Base-by-base conservation (phyloP, 176 grass and related monocot species). In the Triticum turgidum region DNA sequence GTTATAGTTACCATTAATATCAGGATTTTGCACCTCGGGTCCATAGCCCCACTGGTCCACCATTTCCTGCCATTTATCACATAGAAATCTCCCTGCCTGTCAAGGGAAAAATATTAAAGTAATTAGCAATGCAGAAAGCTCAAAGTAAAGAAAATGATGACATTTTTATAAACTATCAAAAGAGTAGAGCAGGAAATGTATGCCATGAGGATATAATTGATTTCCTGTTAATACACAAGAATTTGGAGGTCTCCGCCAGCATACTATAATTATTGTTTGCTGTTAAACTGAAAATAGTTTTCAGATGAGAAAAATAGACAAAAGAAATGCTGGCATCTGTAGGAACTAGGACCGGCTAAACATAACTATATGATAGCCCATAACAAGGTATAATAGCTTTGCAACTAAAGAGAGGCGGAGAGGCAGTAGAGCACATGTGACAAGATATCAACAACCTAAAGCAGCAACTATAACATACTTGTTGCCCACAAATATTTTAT, bases 41-140 rank as follows among this genome's bases (percentile, higher is more conserved):
- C 94, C 97, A 96, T 99, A 59, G 97, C 94, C 18, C 97, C 97
- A 88, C 97, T 96, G 17, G 97, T 99, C 97, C 94, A 99, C 94
- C 94, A 96, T 61, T 99, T 96, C 70, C 21, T 94, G 78, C 97
- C 94, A 68, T 93, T 96, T 90, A 99, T 96, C 44, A 99, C 79
- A 37, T 96, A 99, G 87, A 83, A 94, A 80, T 99, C 90, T 37
- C 94, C 94, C 80, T 99, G 90, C 69, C 94, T 96, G 71, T 78
- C 34, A 9, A 58, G 42, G 76, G 13, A 6, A 11, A 21, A 14
- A 54, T 38, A 15, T 35, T 21, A 58, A 79, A 65, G 45, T 69
- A 80, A 44, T 1, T 18, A n/a, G 42, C 51, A 45, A 83, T 10
- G 20, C 8, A 74, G 25, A 68, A 67, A 47, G 4, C 51, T 79